A percentile compares a stretch with the other conserved stretches of the same genome.
Conservation (phyloP, 352 stramenopile species). For the Phytophthora rubi region DNA sequence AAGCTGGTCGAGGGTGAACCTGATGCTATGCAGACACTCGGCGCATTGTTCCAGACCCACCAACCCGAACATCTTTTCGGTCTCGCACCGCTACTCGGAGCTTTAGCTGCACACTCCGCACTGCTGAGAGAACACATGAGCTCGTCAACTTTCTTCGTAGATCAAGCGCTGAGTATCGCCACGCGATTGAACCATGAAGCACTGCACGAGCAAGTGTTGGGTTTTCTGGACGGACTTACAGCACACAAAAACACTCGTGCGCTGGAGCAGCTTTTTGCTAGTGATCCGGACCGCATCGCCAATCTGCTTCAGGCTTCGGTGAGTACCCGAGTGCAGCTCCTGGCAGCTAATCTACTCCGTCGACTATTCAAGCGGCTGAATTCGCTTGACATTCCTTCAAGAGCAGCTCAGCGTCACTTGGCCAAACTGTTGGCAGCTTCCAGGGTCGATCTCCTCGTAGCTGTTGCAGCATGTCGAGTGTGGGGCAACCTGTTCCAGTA, state of each 20-base stretch:
- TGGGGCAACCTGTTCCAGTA: conserved; percentile 72
- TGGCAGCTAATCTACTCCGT: conserved; percentile 47
- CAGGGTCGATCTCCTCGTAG: conserved; percentile 34
- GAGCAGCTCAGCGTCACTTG: conserved; percentile 52
- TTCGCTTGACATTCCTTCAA: conserved; percentile 40
- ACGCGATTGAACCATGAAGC: conserved; percentile 43
- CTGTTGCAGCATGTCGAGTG: conserved; percentile 52
- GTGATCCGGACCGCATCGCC: conserved; percentile 58
- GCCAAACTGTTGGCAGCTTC: conserved; percentile 40
- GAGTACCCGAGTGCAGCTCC: conserved; percentile 35
- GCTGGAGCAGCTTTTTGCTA: conserved; percentile 47
- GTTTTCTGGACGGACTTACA: conserved; percentile 59
- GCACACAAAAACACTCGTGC: conserved; percentile 53
- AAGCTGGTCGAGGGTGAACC: conserved; percentile 39
- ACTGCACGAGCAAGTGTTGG: conserved; percentile 55
- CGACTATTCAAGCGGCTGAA: conserved; percentile 71
- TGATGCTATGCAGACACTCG: conserved; percentile 33
- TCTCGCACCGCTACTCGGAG: conserved; percentile 47
- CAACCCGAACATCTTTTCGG: conserved; percentile 48
- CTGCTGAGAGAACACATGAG: conserved; percentile 47
- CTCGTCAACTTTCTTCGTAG: conserved; percentile 35
- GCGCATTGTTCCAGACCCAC: conserved; percentile 52
- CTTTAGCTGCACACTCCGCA: conserved; percentile 42
- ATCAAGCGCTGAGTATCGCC: conserved; percentile 41
- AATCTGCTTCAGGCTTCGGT: conserved; percentile 59